Evolutionary conservation across 1,284 basidiomycete genomes (phyloP), one percentile per base, ranked within the genome.

Genomic region (Apiotrichum brassicae): DNA sequence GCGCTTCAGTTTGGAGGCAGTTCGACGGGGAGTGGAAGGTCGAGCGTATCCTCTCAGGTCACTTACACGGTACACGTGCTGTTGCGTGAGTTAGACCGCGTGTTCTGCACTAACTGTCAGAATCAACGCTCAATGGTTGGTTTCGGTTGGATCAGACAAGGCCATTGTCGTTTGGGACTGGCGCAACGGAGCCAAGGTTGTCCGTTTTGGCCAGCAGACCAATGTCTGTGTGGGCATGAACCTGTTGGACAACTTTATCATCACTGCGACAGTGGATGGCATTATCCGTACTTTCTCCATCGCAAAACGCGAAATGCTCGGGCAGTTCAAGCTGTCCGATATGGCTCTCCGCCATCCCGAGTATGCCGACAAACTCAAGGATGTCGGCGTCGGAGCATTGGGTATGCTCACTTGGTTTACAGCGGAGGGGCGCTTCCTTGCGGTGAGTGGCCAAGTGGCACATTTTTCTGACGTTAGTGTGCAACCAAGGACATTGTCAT

Each of bases 171-270:
- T 87, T 56, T 93, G 90, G 89, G 74, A 75, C 51, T 75, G 72
- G 72, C 43, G 65, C 22, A 70, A 66, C 2, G 90, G 90, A 2
- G 83, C 82, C 26, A 92, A 93, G 75, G 82, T 93, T 41, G 86
- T 91, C 20, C 78, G 87, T 8, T 93, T 92, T 62, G 90, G 90
- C 1, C 90, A 94, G 68, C 90, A 93, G 74, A 92, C 87, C 25
- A 93, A 90, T 14, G 82, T 92, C 56, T 89, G 87, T 61, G 86
- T 92, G 40, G 90, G 90, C 9, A 87, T 93, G 26, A 87, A 89
- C 68, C 80, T 94, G 33, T 81, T 93, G 34, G 76, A 72, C 11
- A 72, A 77, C 43, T 78, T 86, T 38, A 82, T 94, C 23, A 84
- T 92, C 11, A 81, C 89, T 47, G 85, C 93, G 19, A 93, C 90